Evolutionary conservation across 2,329 filamentous ascomycete genomes (phyloP), one percentile per base, ranked within the genome.

Genomic region (Sarocladium strictum): DNA sequence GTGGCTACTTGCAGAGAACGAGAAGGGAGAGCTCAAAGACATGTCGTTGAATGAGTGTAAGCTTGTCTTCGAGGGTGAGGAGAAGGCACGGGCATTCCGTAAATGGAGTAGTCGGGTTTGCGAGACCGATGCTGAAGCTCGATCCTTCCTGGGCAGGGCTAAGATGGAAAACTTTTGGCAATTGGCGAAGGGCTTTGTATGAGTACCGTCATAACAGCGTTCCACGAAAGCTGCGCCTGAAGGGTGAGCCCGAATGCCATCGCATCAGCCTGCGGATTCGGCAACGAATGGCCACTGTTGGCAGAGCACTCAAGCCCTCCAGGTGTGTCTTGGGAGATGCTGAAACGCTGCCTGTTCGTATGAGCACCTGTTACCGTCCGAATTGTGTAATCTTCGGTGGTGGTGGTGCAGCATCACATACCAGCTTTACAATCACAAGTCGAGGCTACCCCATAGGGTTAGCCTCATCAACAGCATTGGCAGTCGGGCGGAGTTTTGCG

Each of bases 91-190:
- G 51, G 83, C 78, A 0, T 99, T 97, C 68, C 85, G 88, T 60
- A 92, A 90, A 65, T 97, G 93, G 89, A 80, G 87, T 2, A 91
- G 86, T 58, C 87, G 90, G 67, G 84, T 94, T n/a, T 96, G 91
- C 69, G 94, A 97, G 72, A 93, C 89, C 2, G 94, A 99, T 67
- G 81, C 85, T 11, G 89, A 95, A 66, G 94, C 93, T 4, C 87
- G 89, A 66, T 90, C 96, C 62, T 79, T 86, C 21, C 71, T 99
- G 58, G 74, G 84, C 12, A 81, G 90, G 61, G 83, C 85, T 5
- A 97, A 96, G 76, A 89, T 97, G 80, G 93, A 97, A 63, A 96
- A 87, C 63, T 93, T 99, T 65, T 99, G 94, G 94, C 87, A 87
- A 10, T 72, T 94, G 62, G 93, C 92, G 0, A 96, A 95, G 76